These are phyloP conservation scores for Lolium perenne DNA, from an alignment of 176 grass and related monocot genomes.

Conservation along the genomic window DNA sequence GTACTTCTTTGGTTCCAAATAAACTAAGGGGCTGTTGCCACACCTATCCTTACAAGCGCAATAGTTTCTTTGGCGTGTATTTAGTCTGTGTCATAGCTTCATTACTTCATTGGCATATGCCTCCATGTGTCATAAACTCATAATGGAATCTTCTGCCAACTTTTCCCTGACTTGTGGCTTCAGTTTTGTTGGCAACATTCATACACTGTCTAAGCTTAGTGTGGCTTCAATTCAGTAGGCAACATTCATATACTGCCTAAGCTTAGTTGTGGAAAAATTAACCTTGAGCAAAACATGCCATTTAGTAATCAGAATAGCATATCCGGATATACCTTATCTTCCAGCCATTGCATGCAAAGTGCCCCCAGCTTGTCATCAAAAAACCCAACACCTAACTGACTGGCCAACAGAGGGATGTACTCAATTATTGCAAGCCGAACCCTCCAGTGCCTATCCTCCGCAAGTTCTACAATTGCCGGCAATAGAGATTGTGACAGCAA, in stretches of 20 bases:
- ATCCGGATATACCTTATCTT: conserved; percentile 71
- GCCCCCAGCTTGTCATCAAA: conserved; percentile 93
- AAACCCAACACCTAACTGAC: conserved; percentile 91
- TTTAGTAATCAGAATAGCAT: conserved; percentile 1
- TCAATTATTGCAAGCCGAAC: conserved; percentile 97
- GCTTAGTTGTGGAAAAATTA: neutral
- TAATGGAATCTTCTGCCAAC: neutral
- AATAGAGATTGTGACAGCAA: conserved; percentile 90
- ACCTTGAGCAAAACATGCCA: conserved; percentile 1
- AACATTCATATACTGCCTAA: neutral
- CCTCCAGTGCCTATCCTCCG: conserved; percentile 96
- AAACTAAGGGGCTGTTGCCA: neutral
- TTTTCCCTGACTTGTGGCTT: neutral
- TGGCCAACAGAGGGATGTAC: conserved; percentile 91
- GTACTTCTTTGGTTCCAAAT: neutral
- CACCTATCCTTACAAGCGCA: neutral
- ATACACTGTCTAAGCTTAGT: neutral
- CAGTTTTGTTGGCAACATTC: neutral
- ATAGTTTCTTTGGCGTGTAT: neutral
- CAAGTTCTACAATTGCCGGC: conserved; percentile 92
- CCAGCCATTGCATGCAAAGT: conserved; percentile 99
- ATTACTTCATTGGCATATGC: too few relatives aligned
- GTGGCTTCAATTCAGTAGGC: too few relatives aligned
- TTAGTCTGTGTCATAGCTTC: neutral
- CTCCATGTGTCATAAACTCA: too few relatives aligned